These are phyloP conservation scores for Hymenoscyphus fraxineus DNA, from an alignment of 2,329 filamentous ascomycete genomes.

Conservation along the genomic window DNA sequence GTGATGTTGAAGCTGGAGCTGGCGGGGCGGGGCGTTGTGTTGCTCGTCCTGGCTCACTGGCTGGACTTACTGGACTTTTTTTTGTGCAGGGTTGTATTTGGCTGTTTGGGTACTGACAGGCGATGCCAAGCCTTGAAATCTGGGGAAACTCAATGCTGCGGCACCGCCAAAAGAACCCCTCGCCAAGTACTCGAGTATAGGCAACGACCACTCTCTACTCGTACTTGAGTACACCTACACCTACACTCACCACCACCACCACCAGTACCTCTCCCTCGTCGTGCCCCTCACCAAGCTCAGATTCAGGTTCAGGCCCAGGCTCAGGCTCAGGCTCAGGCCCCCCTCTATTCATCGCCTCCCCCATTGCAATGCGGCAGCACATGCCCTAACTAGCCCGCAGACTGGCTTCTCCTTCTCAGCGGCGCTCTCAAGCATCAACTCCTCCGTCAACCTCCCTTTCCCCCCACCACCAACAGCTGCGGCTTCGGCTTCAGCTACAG, in stretches of 20 bases:
- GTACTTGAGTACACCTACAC: no score
- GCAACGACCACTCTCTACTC: not conserved
- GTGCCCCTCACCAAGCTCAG: not conserved
- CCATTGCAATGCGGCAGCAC: conserved; percentile 36
- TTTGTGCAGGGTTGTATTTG: not conserved
- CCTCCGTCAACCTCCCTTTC: conserved; percentile 7
- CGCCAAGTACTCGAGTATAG: not conserved
- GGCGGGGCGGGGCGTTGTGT: not conserved
- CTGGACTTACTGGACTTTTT: not conserved
- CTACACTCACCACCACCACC: not conserved
- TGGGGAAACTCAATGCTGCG: not conserved
- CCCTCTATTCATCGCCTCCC: not conserved
- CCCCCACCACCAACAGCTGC: conserved; percentile 2
- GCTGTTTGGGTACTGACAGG: conserved; percentile 7
- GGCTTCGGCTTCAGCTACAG: not conserved
- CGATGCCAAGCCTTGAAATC: not conserved
- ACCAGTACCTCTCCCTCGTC: not conserved
- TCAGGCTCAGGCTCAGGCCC: not conserved
- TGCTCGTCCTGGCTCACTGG: not conserved
- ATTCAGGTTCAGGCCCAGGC: no score
- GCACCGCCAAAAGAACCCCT: not conserved
- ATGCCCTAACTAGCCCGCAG: conserved; percentile 32
- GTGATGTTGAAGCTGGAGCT: not conserved
- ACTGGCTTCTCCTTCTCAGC: conserved; percentile 31
- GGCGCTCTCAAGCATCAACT: conserved; percentile 9